phyloP scores from a whole-genome alignment of 495 filamentous ascomycete genomes.

The Xylaria palmicola region DNA sequence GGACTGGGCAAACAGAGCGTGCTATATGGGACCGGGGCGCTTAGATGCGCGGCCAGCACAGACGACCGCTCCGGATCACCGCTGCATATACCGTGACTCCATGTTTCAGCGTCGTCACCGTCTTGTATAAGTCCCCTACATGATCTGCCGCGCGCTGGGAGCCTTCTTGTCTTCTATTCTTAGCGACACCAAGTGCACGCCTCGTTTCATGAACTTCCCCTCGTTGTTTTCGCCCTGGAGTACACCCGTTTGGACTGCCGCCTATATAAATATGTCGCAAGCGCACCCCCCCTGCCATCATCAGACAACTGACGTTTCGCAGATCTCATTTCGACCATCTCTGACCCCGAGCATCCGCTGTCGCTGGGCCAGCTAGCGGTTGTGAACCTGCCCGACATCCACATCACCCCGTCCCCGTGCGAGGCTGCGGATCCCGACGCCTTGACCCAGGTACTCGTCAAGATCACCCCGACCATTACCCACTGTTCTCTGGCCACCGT shows the following conservation, averaged over 20 bases:
- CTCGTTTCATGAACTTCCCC: neutral
- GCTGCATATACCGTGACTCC: neutral
- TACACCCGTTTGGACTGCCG: neutral
- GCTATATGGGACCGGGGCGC: conserved; percentile 1
- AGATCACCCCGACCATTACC: conserved; percentile 95
- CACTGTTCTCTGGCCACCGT: conserved; percentile 96
- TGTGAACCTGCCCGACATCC: conserved; percentile 89
- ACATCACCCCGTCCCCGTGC: conserved; percentile 65
- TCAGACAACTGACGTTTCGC: conserved; percentile 41
- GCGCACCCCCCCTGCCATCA: neutral
- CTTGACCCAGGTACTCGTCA: conserved; percentile 56
- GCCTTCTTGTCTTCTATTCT: conserved; percentile 4
- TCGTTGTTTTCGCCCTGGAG: neutral
- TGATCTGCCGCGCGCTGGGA: neutral
- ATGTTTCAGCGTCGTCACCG: neutral
- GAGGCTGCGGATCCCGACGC: conserved; percentile 47
- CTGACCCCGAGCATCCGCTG: conserved; percentile 93
- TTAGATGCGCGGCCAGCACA: neutral
- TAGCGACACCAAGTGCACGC: neutral
- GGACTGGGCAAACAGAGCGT: neutral
- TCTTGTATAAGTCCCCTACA: too few species aligned
- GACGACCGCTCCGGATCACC: neutral
- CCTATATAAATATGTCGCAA: too few species aligned
- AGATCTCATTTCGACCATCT: conserved; percentile 93
- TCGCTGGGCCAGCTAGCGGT: conserved; percentile 90